Base-by-base conservation (phyloP, 2,329 filamentous ascomycete genomes). In the Cladosporium sp. region DNA sequence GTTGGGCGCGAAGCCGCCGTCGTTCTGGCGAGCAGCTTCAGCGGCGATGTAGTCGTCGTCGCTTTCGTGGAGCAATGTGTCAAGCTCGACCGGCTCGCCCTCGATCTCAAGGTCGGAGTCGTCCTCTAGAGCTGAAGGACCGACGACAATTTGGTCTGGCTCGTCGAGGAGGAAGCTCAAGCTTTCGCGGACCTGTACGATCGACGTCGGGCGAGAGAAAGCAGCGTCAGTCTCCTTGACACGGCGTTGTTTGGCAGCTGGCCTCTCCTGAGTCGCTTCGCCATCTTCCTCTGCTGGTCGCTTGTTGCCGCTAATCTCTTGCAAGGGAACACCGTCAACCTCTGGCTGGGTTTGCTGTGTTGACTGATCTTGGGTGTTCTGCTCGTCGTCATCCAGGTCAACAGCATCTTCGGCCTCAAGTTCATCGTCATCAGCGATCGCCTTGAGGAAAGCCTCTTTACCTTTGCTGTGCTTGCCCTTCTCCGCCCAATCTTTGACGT, bases 371-470 rank as follows among this genome's bases (percentile, higher is more conserved):
- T 70, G 69, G 21, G 81, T 76, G 66, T 81, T 78, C 44, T 81
- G 76, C 44, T 80, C 77, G 36, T 80, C 78, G 69, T 85, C 82
- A 54, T 89, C 86, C 10, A 96, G 90, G 70, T 93, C 90, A 78
- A 72, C 30, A 8, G 90, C 86, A 64, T 92, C 90, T 64, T 95
- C 84, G 18, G 85, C 83, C 4, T 71, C 83, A 26, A 84, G 83
- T n/a, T 74, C 73, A 66, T 89, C 90, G 59, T 87, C 87, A 75
- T 97, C 93, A 73, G 97, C 93, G 62, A 99, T 91, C 7, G 92
- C 92, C 70, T 88, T 89, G 71, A 99, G 85, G 81, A 99, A 99
- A 0, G 95, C 95, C 68, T 90, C 86, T 76, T 93, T 94, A 75
- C 74, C 74, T 59, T 94, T 38, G 92, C 93, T 79, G 26, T 70